Percentiles rank a stretch among this genome's conserved stretches.
These are phyloP conservation scores for Viola pubescens DNA, from an alignment of 441 rosid genomes.

Conservation along the genomic window DNA sequence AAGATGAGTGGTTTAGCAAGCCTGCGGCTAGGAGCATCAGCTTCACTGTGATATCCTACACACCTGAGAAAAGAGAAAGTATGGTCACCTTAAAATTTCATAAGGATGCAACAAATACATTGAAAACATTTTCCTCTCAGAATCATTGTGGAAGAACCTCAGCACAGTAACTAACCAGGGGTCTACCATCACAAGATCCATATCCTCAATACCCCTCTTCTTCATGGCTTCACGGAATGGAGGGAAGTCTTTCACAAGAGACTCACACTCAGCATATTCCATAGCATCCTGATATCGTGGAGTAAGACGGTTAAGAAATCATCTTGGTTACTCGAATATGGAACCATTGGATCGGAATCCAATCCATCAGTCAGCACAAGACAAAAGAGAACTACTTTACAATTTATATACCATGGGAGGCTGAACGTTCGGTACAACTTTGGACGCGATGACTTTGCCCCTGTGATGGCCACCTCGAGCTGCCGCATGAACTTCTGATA, in stretches of 20 bases:
- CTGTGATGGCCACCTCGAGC: constrained; percentile 86
- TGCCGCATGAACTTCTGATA: constrained; percentile 77
- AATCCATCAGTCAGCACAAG: not conserved
- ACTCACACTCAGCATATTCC: constrained; percentile 94
- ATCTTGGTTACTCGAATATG: constrained; percentile 5
- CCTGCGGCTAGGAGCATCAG: constrained; percentile 78
- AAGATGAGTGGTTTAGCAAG: constrained; percentile 87
- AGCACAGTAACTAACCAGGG: constrained; percentile 49
- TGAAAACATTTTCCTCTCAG: constrained; percentile 5
- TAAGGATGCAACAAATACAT: not conserved
- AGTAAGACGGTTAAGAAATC: constrained; percentile 9
- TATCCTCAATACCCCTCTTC: constrained; percentile 87
- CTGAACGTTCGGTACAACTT: constrained; percentile 71
- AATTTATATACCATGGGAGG: constrained; percentile 60
- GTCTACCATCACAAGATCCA: constrained; percentile 95
- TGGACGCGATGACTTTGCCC: constrained; percentile 70
- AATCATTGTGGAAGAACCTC: constrained; percentile 5
- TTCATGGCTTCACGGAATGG: constrained; percentile 86
- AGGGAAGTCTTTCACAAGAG: constrained; percentile 72
- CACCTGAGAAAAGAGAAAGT: constrained; percentile 46
- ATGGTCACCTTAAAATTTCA: not conserved
- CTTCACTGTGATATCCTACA: constrained; percentile 69
- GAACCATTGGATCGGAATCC: not conserved
- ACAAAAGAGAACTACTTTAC: not conserved
- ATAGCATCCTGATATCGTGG: constrained; percentile 52